These are phyloP conservation scores for Pythium utonaiense DNA, from an alignment of 352 stramenopile genomes.

Conservation along the genomic window DNA sequence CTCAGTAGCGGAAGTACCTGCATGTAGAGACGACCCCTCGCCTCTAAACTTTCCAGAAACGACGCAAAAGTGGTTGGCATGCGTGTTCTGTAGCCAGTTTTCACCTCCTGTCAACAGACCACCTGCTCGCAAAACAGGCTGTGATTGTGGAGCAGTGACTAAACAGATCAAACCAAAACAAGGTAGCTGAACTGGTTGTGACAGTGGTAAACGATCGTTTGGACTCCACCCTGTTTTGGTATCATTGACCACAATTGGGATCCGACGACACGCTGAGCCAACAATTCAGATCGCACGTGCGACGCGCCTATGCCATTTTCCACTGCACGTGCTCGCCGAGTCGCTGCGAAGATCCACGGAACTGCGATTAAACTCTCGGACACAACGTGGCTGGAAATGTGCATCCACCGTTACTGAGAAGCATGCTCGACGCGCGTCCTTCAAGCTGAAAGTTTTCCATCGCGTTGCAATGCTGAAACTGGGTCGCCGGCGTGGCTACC, in stretches of 20 bases:
- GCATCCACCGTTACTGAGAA: no score
- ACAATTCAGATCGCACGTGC: constrained; percentile 3
- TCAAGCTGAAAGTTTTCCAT: background rate
- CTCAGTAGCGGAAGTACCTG: no score
- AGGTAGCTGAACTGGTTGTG: background rate
- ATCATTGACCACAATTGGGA: background rate
- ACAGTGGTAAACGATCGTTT: no score
- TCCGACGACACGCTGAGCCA: background rate
- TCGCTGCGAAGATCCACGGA: background rate
- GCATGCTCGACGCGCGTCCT: no score
- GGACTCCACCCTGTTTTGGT: background rate
- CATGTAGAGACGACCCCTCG: background rate
- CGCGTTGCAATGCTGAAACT: background rate
- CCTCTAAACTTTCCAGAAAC: constrained; percentile 5
- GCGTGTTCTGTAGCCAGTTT: constrained; percentile 5
- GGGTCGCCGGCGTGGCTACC: background rate
- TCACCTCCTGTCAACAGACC: constrained; percentile 2
- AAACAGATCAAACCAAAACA: background rate
- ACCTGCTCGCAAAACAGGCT: background rate
- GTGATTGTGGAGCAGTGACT: background rate
- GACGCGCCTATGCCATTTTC: constrained; percentile 2
- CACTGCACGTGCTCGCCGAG: background rate
- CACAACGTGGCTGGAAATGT: background rate
- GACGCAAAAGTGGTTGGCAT: background rate
- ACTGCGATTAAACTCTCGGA: background rate